Percentiles rank a stretch among this genome's conserved stretches.
phyloP scores from a whole-genome alignment of 176 grass and related monocot species.

The Oryza meridionalis region DNA sequence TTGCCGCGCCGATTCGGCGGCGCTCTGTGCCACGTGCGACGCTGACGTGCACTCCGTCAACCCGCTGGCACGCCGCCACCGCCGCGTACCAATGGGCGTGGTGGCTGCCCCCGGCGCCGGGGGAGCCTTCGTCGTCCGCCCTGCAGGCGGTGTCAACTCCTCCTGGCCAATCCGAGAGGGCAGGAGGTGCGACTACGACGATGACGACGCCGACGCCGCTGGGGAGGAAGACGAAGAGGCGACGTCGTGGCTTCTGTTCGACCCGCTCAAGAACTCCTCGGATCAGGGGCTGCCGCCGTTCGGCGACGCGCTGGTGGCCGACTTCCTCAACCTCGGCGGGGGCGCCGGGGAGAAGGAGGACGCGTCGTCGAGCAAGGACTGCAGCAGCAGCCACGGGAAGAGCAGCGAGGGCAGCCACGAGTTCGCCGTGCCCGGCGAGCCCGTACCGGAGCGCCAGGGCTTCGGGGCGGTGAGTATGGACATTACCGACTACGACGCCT shows the following conservation, averaged over 20 bases:
- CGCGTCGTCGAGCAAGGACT: slow-evolving; percentile 1
- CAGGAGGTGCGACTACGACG: slow-evolving; percentile 22
- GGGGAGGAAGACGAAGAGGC: slow-evolving; percentile 17
- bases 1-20: slow-evolving; percentile 69
- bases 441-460: background rate
- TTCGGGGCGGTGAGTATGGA: slow-evolving; percentile 9
- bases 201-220: slow-evolving; percentile 4
- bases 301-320: slow-evolving; percentile 27
- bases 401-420: slow-evolving; percentile 20
- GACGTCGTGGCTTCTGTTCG: slow-evolving; percentile 43
- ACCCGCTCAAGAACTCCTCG: background rate
- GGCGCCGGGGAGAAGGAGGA: background rate
- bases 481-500: background rate
- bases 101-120: background rate
- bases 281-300: slow-evolving; percentile 5
- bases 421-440: slow-evolving; percentile 37
- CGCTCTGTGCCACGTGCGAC: slow-evolving; percentile 54
- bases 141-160: slow-evolving; percentile 21
- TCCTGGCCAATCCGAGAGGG: slow-evolving; percentile 40
- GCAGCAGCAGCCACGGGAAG: background rate
- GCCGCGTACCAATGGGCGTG: slow-evolving; percentile 41
- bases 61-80: slow-evolving; percentile 69
- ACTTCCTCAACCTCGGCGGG: slow-evolving; percentile 36
- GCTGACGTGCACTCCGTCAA: slow-evolving; percentile 70
- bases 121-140: slow-evolving; percentile 41